Evolutionary conservation across 352 stramenopile genomes (phyloP).

Genomic region (Saprolegnia parasitica): DNA sequence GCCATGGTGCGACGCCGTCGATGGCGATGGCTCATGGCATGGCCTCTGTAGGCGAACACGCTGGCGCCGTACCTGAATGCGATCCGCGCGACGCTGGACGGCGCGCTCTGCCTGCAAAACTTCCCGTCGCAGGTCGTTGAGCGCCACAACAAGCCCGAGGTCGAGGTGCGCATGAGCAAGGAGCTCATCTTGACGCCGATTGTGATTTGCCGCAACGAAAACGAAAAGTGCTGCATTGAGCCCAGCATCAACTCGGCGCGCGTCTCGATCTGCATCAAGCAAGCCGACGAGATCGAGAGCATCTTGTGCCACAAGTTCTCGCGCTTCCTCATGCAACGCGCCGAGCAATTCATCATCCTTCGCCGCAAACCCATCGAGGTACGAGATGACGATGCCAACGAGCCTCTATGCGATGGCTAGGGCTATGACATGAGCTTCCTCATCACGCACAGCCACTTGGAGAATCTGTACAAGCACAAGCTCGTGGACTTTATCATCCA

Average conservation of each 20-base stretch:
- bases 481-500: slow-evolving; percentile 96
- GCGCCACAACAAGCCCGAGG: slow-evolving; percentile 95
- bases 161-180: slow-evolving; percentile 89
- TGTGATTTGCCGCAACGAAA: slow-evolving; percentile 90
- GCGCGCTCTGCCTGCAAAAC: slow-evolving; percentile 90
- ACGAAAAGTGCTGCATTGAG: slow-evolving; percentile 93
- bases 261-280: slow-evolving; percentile 94
- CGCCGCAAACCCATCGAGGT: slow-evolving; percentile 83
- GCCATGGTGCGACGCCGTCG: not conserved
- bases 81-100: slow-evolving; percentile 90
- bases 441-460: slow-evolving; percentile 90
- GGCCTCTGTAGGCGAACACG: slow-evolving; percentile 56
- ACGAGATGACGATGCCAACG: not conserved
- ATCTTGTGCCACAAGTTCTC: slow-evolving; percentile 95
- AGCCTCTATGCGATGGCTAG: slow-evolving; percentile 30
- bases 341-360: slow-evolving; percentile 95
- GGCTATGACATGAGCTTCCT: slow-evolving; percentile 96
- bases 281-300: slow-evolving; percentile 91
- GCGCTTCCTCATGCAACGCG: slow-evolving; percentile 94
- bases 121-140: slow-evolving; percentile 96
- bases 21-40: not conserved
- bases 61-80: slow-evolving; percentile 90
- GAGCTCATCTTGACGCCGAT: slow-evolving; percentile 93
- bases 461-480: slow-evolving; percentile 96
- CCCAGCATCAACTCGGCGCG: slow-evolving; percentile 93